Evolutionary conservation across 305 asterid species (phyloP).

Genomic region (Fraxinus sp.): DNA sequence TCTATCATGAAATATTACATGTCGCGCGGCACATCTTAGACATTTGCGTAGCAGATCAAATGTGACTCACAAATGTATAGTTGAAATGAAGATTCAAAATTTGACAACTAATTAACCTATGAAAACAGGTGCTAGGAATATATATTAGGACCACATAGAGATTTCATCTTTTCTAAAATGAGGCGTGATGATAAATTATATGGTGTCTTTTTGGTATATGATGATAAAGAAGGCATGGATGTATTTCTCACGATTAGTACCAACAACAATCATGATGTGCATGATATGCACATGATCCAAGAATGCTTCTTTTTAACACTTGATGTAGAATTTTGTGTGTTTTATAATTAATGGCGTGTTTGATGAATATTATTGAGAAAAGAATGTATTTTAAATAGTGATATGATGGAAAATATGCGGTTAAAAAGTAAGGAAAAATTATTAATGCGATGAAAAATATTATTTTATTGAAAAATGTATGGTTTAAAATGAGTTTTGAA

Average conservation of each 20-base stretch:
- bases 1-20: neutral
- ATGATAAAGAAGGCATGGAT: slow-evolving; percentile 21
- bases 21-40: neutral
- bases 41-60: neutral
- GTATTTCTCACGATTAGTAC: slow-evolving; percentile 6
- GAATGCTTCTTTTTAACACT: slow-evolving; percentile 3
- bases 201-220: neutral
- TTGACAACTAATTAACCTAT: neutral
- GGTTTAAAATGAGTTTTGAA: too few species aligned
- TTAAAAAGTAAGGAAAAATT: too few species aligned
- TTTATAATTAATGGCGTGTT: neutral
- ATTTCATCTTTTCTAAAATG: neutral
- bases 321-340: neutral
- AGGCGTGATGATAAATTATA: neutral
- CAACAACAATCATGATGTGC: slow-evolving; percentile 20
- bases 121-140: neutral
- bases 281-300: slow-evolving; percentile 30
- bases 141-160: neutral
- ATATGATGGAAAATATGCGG: too few species aligned
- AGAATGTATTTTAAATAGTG: too few species aligned
- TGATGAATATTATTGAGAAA: too few species aligned
- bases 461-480: too few species aligned
- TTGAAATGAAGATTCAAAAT: neutral
- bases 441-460: too few species aligned
- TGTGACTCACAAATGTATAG: neutral